Evolutionary conservation across 2,329 filamentous ascomycete genomes (phyloP).

Genomic region (Cladosporium sp.): DNA sequence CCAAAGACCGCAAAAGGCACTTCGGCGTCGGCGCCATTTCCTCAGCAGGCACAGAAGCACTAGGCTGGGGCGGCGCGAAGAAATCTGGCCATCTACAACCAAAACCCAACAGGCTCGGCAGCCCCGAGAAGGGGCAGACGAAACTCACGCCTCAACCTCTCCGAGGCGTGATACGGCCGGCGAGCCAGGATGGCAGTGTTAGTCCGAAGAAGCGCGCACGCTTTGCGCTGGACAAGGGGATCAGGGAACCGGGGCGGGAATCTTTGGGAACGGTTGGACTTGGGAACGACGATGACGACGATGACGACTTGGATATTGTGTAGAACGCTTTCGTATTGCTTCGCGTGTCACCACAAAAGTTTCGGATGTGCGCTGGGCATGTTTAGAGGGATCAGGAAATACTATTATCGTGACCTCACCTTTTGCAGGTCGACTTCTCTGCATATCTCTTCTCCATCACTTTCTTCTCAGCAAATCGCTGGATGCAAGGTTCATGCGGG

Average conservation of each 20-base stretch:
- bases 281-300: slow-evolving; percentile 36
- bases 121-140: slow-evolving; percentile 28
- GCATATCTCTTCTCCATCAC: too few species aligned
- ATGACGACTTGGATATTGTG: slow-evolving; percentile 45
- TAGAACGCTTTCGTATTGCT: slow-evolving; percentile 18
- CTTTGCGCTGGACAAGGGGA: slow-evolving; percentile 43
- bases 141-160: slow-evolving; percentile 18
- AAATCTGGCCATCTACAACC: slow-evolving; percentile 37
- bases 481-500: too few species aligned
- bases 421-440: too few species aligned
- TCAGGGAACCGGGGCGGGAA: slow-evolving; percentile 44
- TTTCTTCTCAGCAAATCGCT: too few species aligned
- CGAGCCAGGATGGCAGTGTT: slow-evolving; percentile 27
- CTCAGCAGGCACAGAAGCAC: slow-evolving; percentile 29
- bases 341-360: neutral
- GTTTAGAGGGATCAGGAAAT: too few species aligned
- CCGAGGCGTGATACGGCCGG: slow-evolving; percentile 10
- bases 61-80: slow-evolving; percentile 44
- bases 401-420: too few species aligned
- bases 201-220: slow-evolving; percentile 43
- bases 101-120: slow-evolving; percentile 17
- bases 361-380: too few species aligned
- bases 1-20: slow-evolving; percentile 35
- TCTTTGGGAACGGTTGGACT: slow-evolving; percentile 30
- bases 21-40: slow-evolving; percentile 31